Evolutionary conservation across 1,139 yeast species (phyloP).

Genomic region (Nakaseomyces bracarensis): DNA sequence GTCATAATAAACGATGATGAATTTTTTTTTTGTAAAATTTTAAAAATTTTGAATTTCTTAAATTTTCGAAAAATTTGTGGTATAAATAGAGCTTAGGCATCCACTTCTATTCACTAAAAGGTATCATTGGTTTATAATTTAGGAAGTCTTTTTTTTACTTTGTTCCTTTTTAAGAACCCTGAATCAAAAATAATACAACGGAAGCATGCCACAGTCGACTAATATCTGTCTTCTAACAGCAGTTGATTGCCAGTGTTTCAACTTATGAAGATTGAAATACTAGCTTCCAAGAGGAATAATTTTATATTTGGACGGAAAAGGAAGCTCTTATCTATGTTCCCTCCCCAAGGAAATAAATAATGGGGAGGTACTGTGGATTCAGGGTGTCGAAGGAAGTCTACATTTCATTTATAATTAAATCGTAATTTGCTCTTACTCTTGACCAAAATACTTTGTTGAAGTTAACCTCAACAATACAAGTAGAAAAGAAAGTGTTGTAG

Average conservation of each 20-base stretch:
- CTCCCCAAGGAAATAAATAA: background rate
- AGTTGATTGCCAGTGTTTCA: conserved; percentile 34
- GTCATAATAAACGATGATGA: too few relatives aligned
- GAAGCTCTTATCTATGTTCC: conserved; percentile 33
- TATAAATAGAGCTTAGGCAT: too few relatives aligned
- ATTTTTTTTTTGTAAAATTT: too few relatives aligned
- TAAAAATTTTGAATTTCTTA: too few relatives aligned
- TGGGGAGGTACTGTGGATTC: conserved; percentile 23
- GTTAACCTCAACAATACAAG: too few relatives aligned
- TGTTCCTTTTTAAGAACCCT: conserved; percentile 17
- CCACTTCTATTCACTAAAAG: background rate
- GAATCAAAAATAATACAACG: conserved; percentile 30
- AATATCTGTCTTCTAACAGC: conserved; percentile 30
- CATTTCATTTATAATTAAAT: conserved; percentile 16
- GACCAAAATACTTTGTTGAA: too few relatives aligned
- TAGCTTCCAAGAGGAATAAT: conserved; percentile 32
- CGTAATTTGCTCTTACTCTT: too few relatives aligned
- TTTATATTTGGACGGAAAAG: conserved; percentile 30
- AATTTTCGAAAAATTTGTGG: too few relatives aligned
- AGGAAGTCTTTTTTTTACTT: background rate
- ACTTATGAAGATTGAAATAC: conserved; percentile 25
- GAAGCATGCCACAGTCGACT: conserved; percentile 36
- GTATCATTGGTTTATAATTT: background rate
- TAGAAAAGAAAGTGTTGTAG: too few relatives aligned
- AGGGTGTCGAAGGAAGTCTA: conserved; percentile 35